Conservation (phyloP, 2,329 filamentous ascomycete species). For the Beauveria rudraprayagi region DNA sequence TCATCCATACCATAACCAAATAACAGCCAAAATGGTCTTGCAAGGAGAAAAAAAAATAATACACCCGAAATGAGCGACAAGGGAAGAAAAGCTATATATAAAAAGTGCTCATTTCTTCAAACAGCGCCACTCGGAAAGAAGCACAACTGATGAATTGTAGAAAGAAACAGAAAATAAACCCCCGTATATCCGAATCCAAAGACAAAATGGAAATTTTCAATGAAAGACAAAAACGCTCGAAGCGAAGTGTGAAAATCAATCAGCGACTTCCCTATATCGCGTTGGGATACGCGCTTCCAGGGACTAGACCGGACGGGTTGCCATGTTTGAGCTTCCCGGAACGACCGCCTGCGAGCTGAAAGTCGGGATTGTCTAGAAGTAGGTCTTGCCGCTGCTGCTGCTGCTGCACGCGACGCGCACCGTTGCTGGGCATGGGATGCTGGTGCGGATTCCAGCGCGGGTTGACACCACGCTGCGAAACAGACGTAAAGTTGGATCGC, state of each 20-base stretch:
- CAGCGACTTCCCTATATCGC: conserved; percentile 18
- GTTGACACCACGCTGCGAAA: conserved; percentile 82
- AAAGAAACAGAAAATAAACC: neutral
- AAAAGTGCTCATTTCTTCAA: neutral
- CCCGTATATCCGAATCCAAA: neutral
- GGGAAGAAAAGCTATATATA: conserved; percentile 1
- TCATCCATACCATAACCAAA: neutral
- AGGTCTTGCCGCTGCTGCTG: conserved; percentile 61
- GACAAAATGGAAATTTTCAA: neutral
- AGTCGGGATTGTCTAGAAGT: conserved; percentile 79
- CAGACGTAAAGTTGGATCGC: conserved; percentile 78
- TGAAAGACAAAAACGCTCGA: conserved; percentile 3
- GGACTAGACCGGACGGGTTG: conserved; percentile 36
- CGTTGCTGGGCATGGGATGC: conserved; percentile 34
- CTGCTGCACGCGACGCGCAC: conserved; percentile 37
- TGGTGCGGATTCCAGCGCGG: conserved; percentile 67
- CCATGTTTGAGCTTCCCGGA: conserved; percentile 18
- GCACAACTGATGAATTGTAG: neutral
- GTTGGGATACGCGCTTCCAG: conserved; percentile 44
- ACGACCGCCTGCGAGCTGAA: conserved; percentile 54
- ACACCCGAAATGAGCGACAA: neutral
- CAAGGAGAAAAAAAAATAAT: neutral
- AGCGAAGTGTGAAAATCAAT: neutral
- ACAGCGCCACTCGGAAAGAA: neutral
- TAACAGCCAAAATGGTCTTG: neutral